Base-by-base conservation (phyloP, 345 rosid genomes). In the Rhodamnia rubescens region DNA sequence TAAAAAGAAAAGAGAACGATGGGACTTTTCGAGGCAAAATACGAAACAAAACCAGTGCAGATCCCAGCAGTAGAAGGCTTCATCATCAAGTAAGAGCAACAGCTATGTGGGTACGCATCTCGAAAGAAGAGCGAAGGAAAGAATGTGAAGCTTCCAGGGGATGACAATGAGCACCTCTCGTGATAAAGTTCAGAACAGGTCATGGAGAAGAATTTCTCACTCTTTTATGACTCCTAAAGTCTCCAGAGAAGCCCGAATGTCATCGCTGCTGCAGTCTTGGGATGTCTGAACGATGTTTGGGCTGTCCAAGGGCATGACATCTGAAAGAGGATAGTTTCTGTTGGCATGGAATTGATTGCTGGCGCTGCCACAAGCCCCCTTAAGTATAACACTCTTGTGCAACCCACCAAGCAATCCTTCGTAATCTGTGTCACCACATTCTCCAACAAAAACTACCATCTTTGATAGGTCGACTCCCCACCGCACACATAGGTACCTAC, bases 381-480 rank as follows among this genome's bases (percentile, higher is more conserved):
- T 93, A 88, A 98, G 83, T 80, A 98, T 89, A 54, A 96, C 90
- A 59, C 92, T 94, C 88, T 90, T 96, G 90, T 95, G 99, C 84
- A 94, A 42, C 58, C 99, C 99, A 24, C 98, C 97, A 1, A 98
- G 95, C 89, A 98, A 87, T 58, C 94, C 98, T 90, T 98, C 99
- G 64, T 98, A 98, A 85, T 98, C 99, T 0, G 99, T 96, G 88
- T 98, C 99, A 11, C 99, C 99, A 69, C 91, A 89, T 87, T 98
- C 99, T 7, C 99, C 99, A 4, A 92, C 98, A 81, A 98, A 94
- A 69, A 98, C 98, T 18, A 92, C 98, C 94, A 96, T 89, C 74
- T 93, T 96, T 40, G 95, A 89, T 90, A 96, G 85, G 80, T 98
- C 97, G 27, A 94, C 86, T 1, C 99, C 99, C 98, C 99, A 98